phyloP scores from a whole-genome alignment of 1,139 yeast species.

The Oligophagozyma castellii region DNA sequence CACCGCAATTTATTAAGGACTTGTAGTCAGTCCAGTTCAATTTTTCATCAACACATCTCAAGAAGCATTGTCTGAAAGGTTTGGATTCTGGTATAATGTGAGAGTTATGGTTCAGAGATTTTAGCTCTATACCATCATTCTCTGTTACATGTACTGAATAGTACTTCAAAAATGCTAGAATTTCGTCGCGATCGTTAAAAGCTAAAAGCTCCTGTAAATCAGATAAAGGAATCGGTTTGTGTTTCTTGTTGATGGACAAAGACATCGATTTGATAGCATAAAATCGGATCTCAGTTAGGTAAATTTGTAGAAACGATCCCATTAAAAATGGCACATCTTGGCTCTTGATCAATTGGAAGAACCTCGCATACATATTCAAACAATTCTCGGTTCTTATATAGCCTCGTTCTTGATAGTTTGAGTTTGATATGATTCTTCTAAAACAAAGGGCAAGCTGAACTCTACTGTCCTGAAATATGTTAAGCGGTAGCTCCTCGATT shows the following conservation, averaged over 20 bases:
- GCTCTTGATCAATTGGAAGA: slow-evolving; percentile 44
- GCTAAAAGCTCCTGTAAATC: slow-evolving; percentile 43
- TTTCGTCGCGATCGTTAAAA: slow-evolving; percentile 44
- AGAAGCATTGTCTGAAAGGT: slow-evolving; percentile 40
- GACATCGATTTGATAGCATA: slow-evolving; percentile 61
- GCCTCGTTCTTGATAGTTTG: slow-evolving; percentile 47
- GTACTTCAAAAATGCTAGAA: slow-evolving; percentile 44
- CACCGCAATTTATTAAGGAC: slow-evolving; percentile 27
- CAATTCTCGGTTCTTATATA: slow-evolving; percentile 45
- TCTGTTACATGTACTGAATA: slow-evolving; percentile 43
- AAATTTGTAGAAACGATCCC: slow-evolving; percentile 67
- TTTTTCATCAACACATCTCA: slow-evolving; percentile 38
- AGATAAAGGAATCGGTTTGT: slow-evolving; percentile 45
- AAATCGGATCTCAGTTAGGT: slow-evolving; percentile 66
- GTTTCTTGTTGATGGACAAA: slow-evolving; percentile 53
- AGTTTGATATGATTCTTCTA: slow-evolving; percentile 53
- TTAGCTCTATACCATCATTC: slow-evolving; percentile 39
- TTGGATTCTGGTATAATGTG: slow-evolving; percentile 33
- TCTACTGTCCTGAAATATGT: slow-evolving; percentile 38
- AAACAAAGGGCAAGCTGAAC: slow-evolving; percentile 63
- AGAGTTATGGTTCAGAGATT: slow-evolving; percentile 36
- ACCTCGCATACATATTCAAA: slow-evolving; percentile 45
- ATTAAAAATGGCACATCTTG: slow-evolving; percentile 52
- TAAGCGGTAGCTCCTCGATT: slow-evolving; percentile 51
- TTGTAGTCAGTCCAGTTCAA: slow-evolving; percentile 20